Conservation (phyloP, 2,329 filamentous ascomycete species). For the Alternaria brassicae region DNA sequence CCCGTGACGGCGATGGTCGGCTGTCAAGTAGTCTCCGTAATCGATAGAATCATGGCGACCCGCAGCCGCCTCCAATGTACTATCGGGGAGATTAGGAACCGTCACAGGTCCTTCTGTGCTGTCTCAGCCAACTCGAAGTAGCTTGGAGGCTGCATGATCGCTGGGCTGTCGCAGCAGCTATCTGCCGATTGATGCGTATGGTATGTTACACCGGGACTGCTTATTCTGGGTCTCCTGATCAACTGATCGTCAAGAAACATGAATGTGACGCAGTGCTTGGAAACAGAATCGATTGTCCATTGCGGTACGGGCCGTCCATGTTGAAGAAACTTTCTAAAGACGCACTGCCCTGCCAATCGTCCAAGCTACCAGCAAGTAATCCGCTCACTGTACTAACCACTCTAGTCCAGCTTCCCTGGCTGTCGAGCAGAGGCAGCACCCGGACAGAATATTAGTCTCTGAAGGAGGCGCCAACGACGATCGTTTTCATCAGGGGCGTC, state of each 20-base stretch:
- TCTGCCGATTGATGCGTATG: slow-evolving; percentile 29
- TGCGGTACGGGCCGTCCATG: slow-evolving; percentile 38
- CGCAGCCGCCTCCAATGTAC: slow-evolving; percentile 43
- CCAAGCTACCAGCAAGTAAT: background rate
- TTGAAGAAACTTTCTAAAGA: slow-evolving; percentile 12
- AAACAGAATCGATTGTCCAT: slow-evolving; percentile 36
- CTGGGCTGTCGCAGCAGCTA: slow-evolving; percentile 20
- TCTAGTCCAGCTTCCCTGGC: slow-evolving; percentile 15
- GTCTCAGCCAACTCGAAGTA: slow-evolving; percentile 42
- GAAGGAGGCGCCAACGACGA: background rate
- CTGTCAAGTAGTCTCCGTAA: slow-evolving; percentile 38
- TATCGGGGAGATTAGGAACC: slow-evolving; percentile 40
- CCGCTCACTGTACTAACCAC: background rate
- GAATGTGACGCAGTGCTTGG: slow-evolving; percentile 37
- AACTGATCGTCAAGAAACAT: slow-evolving; percentile 25
- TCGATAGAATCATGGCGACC: slow-evolving; percentile 42
- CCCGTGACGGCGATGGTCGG: slow-evolving; percentile 41
- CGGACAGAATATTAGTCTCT: slow-evolving; percentile 3
- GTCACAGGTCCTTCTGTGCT: slow-evolving; percentile 29
- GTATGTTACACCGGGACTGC: slow-evolving; percentile 39
- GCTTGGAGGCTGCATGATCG: slow-evolving; percentile 27
- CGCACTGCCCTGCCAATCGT: background rate
- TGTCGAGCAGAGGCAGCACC: slow-evolving; percentile 17
- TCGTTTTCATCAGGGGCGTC: background rate
- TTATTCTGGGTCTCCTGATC: slow-evolving; percentile 36